Conservation (phyloP, 2,329 filamentous ascomycete genomes). For the Sarocladium strictum region DNA sequence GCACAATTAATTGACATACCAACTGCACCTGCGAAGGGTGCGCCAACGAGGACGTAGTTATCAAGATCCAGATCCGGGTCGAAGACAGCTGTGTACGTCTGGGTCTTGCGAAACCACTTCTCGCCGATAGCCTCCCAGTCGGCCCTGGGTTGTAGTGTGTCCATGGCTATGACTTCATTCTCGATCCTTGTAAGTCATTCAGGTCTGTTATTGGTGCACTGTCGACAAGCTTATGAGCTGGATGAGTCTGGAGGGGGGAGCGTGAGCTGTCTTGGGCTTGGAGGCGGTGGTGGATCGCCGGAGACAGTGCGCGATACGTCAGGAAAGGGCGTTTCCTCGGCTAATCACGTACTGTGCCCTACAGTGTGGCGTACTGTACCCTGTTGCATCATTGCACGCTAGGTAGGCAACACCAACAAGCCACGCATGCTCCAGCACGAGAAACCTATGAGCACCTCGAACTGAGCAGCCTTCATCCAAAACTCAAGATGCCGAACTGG, state of each 20-base stretch:
- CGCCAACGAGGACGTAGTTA: conserved; percentile 86
- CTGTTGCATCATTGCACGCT: background rate
- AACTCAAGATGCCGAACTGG: conserved; percentile 57
- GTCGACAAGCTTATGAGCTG: background rate
- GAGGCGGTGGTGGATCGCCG: background rate
- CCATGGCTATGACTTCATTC: conserved; percentile 36
- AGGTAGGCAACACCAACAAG: background rate
- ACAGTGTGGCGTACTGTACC: background rate
- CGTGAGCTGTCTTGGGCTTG: background rate
- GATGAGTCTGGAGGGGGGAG: background rate
- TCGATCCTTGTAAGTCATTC: no score
- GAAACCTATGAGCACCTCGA: no score
- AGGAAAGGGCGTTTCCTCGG: background rate
- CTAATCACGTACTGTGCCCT: background rate
- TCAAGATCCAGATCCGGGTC: conserved; percentile 91
- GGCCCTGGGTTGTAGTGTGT: conserved; percentile 62
- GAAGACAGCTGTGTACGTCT: conserved; percentile 89
- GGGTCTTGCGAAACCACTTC: conserved; percentile 90
- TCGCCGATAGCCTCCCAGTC: conserved; percentile 94
- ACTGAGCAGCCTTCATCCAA: background rate
- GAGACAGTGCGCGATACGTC: background rate
- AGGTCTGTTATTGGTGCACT: no score
- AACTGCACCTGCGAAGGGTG: conserved; percentile 88
- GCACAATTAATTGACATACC: conserved; percentile 49
- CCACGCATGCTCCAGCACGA: background rate